Conservation (phyloP, 306 rosid species). For the Vachellia pachyceras region DNA sequence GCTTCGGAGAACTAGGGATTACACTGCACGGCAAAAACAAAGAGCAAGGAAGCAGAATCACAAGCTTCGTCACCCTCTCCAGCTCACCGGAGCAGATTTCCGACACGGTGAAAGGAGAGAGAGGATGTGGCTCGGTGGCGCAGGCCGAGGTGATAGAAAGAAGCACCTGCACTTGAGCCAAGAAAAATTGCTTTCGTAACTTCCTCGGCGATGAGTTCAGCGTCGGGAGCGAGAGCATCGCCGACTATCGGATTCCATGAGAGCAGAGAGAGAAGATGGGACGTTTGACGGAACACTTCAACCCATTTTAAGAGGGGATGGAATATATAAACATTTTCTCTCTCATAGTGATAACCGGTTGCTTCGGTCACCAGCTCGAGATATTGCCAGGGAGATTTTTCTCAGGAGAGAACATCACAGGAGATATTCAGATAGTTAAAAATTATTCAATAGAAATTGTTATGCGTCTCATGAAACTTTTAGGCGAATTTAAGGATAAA, state of each 20-base stretch:
- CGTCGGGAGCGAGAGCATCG: constrained; percentile 47
- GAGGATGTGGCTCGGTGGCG: constrained; percentile 28
- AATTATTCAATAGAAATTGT: neutral
- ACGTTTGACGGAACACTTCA: constrained; percentile 61
- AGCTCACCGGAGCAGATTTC: constrained; percentile 40
- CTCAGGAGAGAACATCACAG: neutral
- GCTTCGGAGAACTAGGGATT: neutral
- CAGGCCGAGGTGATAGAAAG: neutral
- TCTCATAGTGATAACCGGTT: constrained; percentile 51
- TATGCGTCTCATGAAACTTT: neutral
- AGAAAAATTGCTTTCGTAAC: constrained; percentile 34
- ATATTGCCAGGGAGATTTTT: constrained; percentile 37
- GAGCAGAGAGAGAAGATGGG: constrained; percentile 47
- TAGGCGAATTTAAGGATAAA: neutral
- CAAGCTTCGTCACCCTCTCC: constrained; percentile 2
- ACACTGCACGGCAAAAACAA: constrained; percentile 12
- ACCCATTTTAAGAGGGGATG: constrained; percentile 58
- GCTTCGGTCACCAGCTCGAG: constrained; percentile 59
- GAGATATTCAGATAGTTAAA: neutral
- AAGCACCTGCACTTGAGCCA: neutral
- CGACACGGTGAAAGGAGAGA: constrained; percentile 12
- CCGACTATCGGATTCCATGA: constrained; percentile 47
- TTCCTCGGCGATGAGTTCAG: constrained; percentile 44
- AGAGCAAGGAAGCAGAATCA: constrained; percentile 10
- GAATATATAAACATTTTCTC: constrained; percentile 72